These are phyloP conservation scores for Dipsacomyces acuminosporus DNA, from an alignment of 371 early-diverging fungal genomes.

Conservation along the genomic window DNA sequence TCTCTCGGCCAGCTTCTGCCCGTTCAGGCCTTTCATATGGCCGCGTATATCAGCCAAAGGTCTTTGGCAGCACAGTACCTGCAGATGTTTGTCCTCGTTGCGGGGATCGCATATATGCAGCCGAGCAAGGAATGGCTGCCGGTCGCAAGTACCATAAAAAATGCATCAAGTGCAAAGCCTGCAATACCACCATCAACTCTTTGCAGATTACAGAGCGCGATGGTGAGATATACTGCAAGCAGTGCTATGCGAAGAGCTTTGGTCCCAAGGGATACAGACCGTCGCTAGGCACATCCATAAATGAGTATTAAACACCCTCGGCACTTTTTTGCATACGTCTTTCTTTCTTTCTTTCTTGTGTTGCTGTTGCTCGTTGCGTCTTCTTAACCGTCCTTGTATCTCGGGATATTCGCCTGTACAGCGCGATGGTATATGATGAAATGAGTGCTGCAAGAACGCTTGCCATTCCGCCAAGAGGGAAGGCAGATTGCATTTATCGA, in stretches of 20 bases:
- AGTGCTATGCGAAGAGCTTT: slow-evolving; percentile 51
- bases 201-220: slow-evolving; percentile 50
- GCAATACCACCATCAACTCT: slow-evolving; percentile 45
- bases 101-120: slow-evolving; percentile 42
- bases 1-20: slow-evolving; percentile 17
- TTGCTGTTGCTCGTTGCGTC: too few relatives aligned
- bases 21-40: slow-evolving; percentile 26
- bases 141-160: slow-evolving; percentile 53
- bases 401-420: too few relatives aligned
- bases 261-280: slow-evolving; percentile 51
- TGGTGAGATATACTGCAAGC: slow-evolving; percentile 50
- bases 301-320: slow-evolving; percentile 16
- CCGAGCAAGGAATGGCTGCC: slow-evolving; percentile 44
- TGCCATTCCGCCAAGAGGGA: too few relatives aligned
- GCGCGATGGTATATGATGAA: too few relatives aligned
- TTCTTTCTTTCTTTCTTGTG: too few relatives aligned
- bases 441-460: too few relatives aligned
- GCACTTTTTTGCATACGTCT: too few relatives aligned
- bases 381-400: too few relatives aligned
- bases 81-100: slow-evolving; percentile 48
- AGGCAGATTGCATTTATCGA: too few relatives aligned
- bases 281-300: slow-evolving; percentile 31
- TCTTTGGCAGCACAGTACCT: slow-evolving; percentile 20
- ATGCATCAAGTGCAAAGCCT: slow-evolving; percentile 49
- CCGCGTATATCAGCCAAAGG: slow-evolving; percentile 33